phyloP scores from a whole-genome alignment of 768 basidiomycete genomes.

The Suillus decipiens region DNA sequence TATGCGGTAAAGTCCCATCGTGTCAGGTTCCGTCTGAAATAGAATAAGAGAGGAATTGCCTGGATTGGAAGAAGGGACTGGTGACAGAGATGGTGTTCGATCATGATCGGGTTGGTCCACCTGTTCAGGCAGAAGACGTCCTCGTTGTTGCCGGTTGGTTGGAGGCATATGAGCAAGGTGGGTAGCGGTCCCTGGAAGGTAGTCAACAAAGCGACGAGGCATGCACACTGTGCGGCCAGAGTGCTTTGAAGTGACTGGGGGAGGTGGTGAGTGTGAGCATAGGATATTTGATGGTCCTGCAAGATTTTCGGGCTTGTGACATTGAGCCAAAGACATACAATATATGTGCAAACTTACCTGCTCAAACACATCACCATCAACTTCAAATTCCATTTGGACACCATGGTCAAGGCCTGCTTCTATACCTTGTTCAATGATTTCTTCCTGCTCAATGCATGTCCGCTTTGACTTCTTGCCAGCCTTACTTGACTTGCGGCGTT shows the following conservation, averaged over 20 bases:
- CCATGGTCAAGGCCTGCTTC: too few relatives aligned
- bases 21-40: neutral
- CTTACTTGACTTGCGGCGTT: too few relatives aligned
- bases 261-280: neutral
- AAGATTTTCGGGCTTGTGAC: too few relatives aligned
- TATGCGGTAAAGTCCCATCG: neutral
- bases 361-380: too few relatives aligned
- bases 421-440: too few relatives aligned
- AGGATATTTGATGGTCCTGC: neutral
- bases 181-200: neutral
- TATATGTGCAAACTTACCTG: too few relatives aligned
- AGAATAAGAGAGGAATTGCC: neutral
- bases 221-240: neutral
- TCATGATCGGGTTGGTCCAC: neutral
- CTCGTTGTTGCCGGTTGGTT: neutral
- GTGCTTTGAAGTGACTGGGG: neutral
- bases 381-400: too few relatives aligned
- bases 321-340: too few relatives aligned
- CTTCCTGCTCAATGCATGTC: too few relatives aligned
- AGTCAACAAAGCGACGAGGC: neutral
- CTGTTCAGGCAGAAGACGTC: neutral
- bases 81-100: neutral
- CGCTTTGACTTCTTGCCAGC: too few relatives aligned
- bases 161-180: constrained; percentile 2
- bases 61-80: neutral